Percentiles rank a stretch among this genome's conserved stretches.
Conservation (phyloP, 768 basidiomycete genomes). For the Cytidiella melzeri region DNA sequence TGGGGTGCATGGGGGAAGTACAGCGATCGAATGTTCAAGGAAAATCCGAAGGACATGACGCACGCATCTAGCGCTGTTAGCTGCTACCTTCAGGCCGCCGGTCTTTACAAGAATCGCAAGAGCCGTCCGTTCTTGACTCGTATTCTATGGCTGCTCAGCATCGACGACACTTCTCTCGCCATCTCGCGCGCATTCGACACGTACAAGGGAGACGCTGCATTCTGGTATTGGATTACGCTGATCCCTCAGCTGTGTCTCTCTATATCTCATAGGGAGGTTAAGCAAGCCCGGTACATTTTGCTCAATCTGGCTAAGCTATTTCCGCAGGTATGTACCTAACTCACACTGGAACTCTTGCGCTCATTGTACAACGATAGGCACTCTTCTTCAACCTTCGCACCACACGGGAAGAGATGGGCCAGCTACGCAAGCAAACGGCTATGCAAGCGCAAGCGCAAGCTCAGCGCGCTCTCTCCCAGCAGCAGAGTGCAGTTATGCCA, state of each 20-base stretch:
- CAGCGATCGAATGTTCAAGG: slow-evolving; percentile 91
- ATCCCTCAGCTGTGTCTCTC: slow-evolving; percentile 92
- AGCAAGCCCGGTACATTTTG: slow-evolving; percentile 85
- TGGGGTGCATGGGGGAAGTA: slow-evolving; percentile 99
- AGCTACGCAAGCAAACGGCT: slow-evolving; percentile 34
- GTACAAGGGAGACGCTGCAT: slow-evolving; percentile 93
- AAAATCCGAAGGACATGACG: slow-evolving; percentile 63
- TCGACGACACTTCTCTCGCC: slow-evolving; percentile 72
- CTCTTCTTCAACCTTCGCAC: slow-evolving; percentile 94
- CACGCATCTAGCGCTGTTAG: slow-evolving; percentile 90
- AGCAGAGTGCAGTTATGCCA: slow-evolving; percentile 10
- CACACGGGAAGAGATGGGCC: slow-evolving; percentile 61
- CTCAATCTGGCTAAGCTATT: slow-evolving; percentile 85
- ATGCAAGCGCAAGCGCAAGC: slow-evolving; percentile 19
- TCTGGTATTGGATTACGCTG: slow-evolving; percentile 99
- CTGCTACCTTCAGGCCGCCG: slow-evolving; percentile 96
- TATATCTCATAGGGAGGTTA: slow-evolving; percentile 85
- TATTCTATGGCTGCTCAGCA: slow-evolving; percentile 92
- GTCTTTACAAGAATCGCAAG: slow-evolving; percentile 90
- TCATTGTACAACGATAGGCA: slow-evolving; percentile 45
- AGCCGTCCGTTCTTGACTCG: slow-evolving; percentile 86
- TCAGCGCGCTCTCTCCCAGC: background rate
- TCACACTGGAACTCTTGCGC: background rate
- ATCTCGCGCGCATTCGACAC: slow-evolving; percentile 84
- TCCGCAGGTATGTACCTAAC: slow-evolving; percentile 66